A percentile compares a stretch with the other conserved stretches of the same genome.
These are phyloP conservation scores for Coniella lustricola DNA, from an alignment of 2,329 filamentous ascomycete species.

Conservation along the genomic window DNA sequence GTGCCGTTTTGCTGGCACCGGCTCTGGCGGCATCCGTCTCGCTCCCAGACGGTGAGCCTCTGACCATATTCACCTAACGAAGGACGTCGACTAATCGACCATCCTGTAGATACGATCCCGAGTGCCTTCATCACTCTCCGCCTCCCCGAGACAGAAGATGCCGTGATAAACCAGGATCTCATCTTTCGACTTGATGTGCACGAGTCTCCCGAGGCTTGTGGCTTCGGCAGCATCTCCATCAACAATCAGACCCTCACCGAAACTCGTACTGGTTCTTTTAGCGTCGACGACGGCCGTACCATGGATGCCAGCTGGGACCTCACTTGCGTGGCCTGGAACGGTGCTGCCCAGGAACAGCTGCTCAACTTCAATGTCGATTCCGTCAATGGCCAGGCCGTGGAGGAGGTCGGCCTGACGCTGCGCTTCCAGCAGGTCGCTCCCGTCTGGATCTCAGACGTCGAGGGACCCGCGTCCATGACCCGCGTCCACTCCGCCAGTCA, in stretches of 20 bases:
- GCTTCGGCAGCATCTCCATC: constrained; percentile 38
- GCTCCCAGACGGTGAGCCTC: constrained; percentile 15
- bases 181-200: constrained; percentile 37
- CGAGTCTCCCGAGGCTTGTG: constrained; percentile 39
- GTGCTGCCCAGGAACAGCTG: constrained; percentile 34
- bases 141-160: constrained; percentile 16
- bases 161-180: not conserved
- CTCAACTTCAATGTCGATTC: constrained; percentile 37
- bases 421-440: constrained; percentile 40
- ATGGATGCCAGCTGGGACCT: constrained; percentile 41
- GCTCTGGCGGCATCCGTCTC: constrained; percentile 27
- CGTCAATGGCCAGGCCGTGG: constrained; percentile 33
- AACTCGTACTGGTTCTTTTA: constrained; percentile 36
- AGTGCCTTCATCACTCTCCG: constrained; percentile 22
- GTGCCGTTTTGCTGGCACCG: constrained; percentile 30
- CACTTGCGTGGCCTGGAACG: constrained; percentile 36
- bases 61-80: not conserved
- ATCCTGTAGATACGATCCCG: constrained; percentile 16
- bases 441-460: constrained; percentile 34
- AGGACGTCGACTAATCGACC: not conserved
- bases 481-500: constrained; percentile 19
- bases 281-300: constrained; percentile 29
- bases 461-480: constrained; percentile 31
- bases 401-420: constrained; percentile 33
- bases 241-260: constrained; percentile 37